Evolutionary conservation across 169 alveolate genomes (phyloP).

Genomic region (Perkinsus marinus): DNA sequence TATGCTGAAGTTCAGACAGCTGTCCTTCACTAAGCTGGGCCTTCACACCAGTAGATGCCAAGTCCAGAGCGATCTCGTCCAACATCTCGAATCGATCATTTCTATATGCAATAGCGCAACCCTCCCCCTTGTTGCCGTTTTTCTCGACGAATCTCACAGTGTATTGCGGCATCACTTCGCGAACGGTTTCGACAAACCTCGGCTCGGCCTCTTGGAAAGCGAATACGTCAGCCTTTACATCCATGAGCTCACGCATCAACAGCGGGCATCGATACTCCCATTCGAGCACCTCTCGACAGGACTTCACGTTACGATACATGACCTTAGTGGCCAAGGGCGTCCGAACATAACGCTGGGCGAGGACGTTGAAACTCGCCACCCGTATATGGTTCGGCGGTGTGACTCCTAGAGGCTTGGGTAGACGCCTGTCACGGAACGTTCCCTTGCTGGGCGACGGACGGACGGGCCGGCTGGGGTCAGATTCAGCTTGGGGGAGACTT

Average conservation of each 20-base stretch:
- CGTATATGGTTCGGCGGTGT: background rate
- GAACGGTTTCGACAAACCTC: background rate
- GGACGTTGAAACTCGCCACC: background rate
- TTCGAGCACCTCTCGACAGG: background rate
- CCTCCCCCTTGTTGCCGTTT: background rate
- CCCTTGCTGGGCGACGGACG: background rate
- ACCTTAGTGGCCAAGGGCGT: background rate
- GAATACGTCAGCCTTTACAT: background rate
- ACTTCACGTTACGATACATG: background rate
- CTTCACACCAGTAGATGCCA: background rate
- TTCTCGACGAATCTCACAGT: background rate
- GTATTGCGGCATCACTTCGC: background rate
- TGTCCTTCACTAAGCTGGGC: background rate
- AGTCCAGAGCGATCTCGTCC: background rate
- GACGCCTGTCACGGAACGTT: background rate
- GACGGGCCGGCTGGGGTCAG: background rate
- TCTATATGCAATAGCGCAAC: background rate
- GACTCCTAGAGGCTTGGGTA: background rate
- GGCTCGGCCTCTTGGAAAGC: background rate
- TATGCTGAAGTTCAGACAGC: background rate
- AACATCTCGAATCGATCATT: background rate
- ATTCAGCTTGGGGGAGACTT: background rate
- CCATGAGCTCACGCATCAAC: background rate
- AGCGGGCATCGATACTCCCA: background rate
- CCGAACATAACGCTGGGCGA: background rate